Percentiles rank a stretch among this genome's conserved stretches.
These are phyloP conservation scores for Sclerotinia sclerotiorum DNA, from an alignment of 2,329 filamentous ascomycete genomes.

Conservation along the genomic window DNA sequence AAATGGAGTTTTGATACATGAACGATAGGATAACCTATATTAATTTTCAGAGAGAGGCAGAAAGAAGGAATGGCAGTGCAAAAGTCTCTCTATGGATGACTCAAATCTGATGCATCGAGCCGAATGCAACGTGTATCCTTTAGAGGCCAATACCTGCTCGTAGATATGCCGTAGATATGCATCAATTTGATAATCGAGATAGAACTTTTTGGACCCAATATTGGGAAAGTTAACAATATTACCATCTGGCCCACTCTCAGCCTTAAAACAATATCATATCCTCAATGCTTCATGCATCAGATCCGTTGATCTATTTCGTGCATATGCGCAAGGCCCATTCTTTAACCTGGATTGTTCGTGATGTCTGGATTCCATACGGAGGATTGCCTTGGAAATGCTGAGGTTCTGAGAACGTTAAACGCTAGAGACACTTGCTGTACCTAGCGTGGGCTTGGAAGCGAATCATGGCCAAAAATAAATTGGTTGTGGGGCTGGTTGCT, in stretches of 20 bases:
- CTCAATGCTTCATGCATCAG: not conserved
- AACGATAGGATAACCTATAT: too few species aligned
- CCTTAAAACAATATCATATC: not conserved
- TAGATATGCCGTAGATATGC: too few species aligned
- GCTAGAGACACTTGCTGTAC: too few species aligned
- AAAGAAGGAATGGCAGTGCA: not conserved
- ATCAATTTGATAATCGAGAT: not conserved
- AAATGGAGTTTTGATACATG: not conserved
- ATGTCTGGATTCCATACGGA: not conserved
- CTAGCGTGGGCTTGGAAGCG: not conserved
- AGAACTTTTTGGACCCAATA: not conserved
- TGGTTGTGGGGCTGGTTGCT: slow-evolving; percentile 17
- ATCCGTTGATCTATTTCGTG: not conserved
- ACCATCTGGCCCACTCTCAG: not conserved
- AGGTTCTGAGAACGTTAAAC: too few species aligned
- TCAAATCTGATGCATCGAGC: too few species aligned
- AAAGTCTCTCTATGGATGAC: not conserved
- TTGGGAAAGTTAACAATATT: not conserved
- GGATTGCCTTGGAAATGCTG: too few species aligned
- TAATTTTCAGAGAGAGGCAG: not conserved
- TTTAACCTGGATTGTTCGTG: not conserved
- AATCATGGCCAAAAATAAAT: not conserved
- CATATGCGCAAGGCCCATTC: not conserved
- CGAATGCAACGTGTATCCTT: not conserved
- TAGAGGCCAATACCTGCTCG: not conserved